phyloP scores from a whole-genome alignment of 2,329 filamentous ascomycete genomes.

The Cladosporium cucumerinum region DNA sequence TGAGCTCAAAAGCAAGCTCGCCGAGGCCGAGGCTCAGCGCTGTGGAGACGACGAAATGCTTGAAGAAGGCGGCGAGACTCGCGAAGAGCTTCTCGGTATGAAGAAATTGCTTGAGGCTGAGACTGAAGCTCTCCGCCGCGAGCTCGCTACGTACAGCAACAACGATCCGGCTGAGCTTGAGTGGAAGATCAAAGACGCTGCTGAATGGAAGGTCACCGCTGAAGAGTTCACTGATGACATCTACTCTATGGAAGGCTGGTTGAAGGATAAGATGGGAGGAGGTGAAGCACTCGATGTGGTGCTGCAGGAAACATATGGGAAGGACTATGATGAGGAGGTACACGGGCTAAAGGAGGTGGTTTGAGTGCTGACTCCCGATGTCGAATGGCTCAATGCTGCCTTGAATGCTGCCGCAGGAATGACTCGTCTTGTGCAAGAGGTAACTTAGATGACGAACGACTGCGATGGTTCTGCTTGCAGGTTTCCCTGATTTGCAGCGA shows the following conservation, averaged over 20 bases:
- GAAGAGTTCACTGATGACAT: slow-evolving; percentile 46
- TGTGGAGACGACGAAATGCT: slow-evolving; percentile 39
- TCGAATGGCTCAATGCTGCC: not conserved
- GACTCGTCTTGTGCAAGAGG: not conserved
- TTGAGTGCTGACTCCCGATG: not conserved
- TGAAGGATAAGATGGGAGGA: slow-evolving; percentile 39
- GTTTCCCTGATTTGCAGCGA: not conserved
- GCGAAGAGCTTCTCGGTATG: slow-evolving; percentile 38
- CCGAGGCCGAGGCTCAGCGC: slow-evolving; percentile 38
- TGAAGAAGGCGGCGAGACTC: slow-evolving; percentile 31
- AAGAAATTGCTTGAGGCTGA: slow-evolving; percentile 38
- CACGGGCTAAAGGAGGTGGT: slow-evolving; percentile 45
- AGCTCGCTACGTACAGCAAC: slow-evolving; percentile 45
- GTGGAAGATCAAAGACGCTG: slow-evolving; percentile 37
- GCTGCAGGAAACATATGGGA: slow-evolving; percentile 49
- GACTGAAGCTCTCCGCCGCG: slow-evolving; percentile 37
- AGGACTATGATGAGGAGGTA: slow-evolving; percentile 54
- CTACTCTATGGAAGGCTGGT: slow-evolving; percentile 45
- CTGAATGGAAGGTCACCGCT: slow-evolving; percentile 30
- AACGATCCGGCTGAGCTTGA: slow-evolving; percentile 46
- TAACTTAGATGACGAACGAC: not conserved
- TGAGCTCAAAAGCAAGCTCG: slow-evolving; percentile 42
- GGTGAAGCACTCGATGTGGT: slow-evolving; percentile 37
- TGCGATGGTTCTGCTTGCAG: not conserved
- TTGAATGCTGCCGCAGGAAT: not conserved